These are phyloP conservation scores for Phytophthora aleatoria DNA, from an alignment of 352 stramenopile species.

Conservation along the genomic window DNA sequence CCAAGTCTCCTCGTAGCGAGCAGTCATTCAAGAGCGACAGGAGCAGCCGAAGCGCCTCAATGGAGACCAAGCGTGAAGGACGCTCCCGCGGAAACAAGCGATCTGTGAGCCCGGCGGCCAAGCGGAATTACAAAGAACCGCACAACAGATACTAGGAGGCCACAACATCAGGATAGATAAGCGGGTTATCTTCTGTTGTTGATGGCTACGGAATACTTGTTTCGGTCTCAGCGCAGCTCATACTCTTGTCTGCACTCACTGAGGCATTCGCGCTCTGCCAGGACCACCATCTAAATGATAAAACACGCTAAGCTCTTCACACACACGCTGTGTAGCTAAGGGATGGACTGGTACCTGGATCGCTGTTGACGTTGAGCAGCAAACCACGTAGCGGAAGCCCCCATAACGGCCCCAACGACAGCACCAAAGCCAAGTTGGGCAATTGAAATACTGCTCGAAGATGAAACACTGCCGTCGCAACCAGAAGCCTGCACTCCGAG, in stretches of 20 bases:
- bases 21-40: constrained; percentile 11
- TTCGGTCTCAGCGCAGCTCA: constrained; percentile 4
- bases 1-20: constrained; percentile 1
- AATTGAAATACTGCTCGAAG: constrained; percentile 21
- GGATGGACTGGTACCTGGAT: constrained; percentile 40
- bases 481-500: constrained; percentile 9
- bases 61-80: constrained; percentile 14
- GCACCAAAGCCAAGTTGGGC: constrained; percentile 36
- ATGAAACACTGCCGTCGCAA: background rate
- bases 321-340: constrained; percentile 13
- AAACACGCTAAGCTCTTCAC: constrained; percentile 7
- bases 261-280: background rate
- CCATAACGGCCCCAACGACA: constrained; percentile 36
- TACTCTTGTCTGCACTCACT: constrained; percentile 16
- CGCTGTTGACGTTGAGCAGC: constrained; percentile 30
- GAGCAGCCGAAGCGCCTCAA: constrained; percentile 10
- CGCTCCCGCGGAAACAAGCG: constrained; percentile 18
- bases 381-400: constrained; percentile 41
- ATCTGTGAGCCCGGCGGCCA: constrained; percentile 13
- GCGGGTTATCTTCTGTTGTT: constrained; percentile 2
- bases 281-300: constrained; percentile 17
- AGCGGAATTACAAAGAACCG: constrained; percentile 34
- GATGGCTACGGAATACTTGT: background rate
- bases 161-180: constrained; percentile 6
- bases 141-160: constrained; percentile 34